A percentile compares a stretch with the other conserved stretches of the same genome.
Conservation (phyloP, 2,329 filamentous ascomycete species). For the Paracoccidioides lutzii region DNA sequence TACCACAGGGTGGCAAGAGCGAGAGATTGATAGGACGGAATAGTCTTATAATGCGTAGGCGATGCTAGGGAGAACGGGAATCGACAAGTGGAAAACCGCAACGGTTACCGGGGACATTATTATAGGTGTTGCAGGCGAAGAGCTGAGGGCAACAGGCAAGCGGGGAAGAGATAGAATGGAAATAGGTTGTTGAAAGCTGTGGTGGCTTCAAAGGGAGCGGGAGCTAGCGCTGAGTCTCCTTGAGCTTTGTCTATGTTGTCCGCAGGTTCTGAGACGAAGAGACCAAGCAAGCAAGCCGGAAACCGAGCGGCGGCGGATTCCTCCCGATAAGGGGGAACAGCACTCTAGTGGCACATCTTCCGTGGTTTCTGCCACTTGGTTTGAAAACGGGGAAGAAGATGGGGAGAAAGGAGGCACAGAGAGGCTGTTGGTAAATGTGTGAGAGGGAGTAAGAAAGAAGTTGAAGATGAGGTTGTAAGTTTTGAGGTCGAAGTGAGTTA, state of each 20-base stretch:
- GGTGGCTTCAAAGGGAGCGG: neutral
- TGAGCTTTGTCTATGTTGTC: neutral
- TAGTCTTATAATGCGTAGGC: neutral
- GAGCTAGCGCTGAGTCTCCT: neutral
- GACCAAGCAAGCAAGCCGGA: neutral
- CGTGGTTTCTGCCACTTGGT: neutral
- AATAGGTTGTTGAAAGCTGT: neutral
- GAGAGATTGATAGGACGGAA: neutral
- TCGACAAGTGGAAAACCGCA: neutral
- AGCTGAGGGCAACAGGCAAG: neutral
- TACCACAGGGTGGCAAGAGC: no score
- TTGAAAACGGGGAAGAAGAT: neutral
- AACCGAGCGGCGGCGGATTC: neutral
- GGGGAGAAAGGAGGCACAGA: neutral
- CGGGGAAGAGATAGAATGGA: neutral
- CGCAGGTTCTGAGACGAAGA: neutral
- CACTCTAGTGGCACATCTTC: constrained; percentile 4
- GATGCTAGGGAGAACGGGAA: neutral
- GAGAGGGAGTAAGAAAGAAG: neutral
- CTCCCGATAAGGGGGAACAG: neutral
- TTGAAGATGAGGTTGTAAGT: neutral
- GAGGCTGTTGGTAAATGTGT: no score
- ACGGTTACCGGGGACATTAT: neutral
- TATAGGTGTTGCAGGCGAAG: neutral
- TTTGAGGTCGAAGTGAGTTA: neutral